These are phyloP conservation scores for Umbilicus rupestris DNA, from an alignment of 164 flowering plant genomes.

Conservation along the genomic window DNA sequence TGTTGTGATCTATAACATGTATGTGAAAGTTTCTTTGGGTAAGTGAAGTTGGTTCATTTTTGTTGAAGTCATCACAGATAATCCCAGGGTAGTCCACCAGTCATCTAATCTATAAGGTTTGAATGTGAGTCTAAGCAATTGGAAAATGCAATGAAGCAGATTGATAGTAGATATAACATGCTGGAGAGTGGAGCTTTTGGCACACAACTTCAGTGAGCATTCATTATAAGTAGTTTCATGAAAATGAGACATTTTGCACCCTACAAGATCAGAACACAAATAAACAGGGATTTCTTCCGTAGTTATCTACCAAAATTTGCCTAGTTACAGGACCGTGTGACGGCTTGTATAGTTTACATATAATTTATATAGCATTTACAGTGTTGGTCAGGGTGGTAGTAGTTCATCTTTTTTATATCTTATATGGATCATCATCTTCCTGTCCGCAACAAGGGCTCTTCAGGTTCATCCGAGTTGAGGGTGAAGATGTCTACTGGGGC, in stretches of 20 bases:
- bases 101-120: neutral
- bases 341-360: neutral
- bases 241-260: neutral
- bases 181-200: no score
- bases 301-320: neutral
- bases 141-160: no score
- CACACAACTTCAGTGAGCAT: no score
- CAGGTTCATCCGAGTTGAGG: constrained; percentile 23
- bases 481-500: constrained; percentile 51
- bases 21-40: neutral
- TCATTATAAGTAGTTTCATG: neutral
- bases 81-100: neutral
- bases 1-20: neutral
- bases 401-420: no score
- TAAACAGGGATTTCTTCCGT: neutral
- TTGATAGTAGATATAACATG: no score
- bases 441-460: constrained; percentile 4
- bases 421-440: neutral
- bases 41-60: neutral
- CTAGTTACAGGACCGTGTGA: neutral
- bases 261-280: neutral
- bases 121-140: no score
- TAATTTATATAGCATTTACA: neutral
- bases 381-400: neutral
- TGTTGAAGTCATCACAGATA: neutral